Evolutionary conservation across 345 rosid genomes (phyloP).

Genomic region (Pelargonium nanum): DNA sequence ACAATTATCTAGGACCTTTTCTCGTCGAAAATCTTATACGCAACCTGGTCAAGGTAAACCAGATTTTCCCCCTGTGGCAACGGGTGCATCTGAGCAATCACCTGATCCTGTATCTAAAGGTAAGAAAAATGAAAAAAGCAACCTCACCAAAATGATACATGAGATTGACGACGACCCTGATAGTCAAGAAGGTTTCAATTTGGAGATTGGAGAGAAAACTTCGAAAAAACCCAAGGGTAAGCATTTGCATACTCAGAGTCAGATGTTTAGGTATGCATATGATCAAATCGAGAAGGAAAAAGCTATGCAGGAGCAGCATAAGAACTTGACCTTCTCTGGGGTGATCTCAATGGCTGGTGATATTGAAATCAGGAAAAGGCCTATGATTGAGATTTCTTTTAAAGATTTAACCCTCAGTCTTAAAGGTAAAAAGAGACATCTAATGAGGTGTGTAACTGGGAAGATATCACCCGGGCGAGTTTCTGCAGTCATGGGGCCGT

Average conservation of each 20-base stretch:
- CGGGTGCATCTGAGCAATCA: conserved; percentile 15
- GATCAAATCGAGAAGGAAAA: conserved; percentile 91
- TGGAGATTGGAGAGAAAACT: conserved; percentile 74
- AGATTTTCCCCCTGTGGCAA: background rate
- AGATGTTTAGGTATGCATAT: conserved; percentile 93
- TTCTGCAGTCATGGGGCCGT: conserved; percentile 98
- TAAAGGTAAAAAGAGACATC: conserved; percentile 72
- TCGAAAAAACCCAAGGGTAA: conserved; percentile 72
- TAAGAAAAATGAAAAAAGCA: conserved; percentile 53
- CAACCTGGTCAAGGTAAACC: conserved; percentile 43
- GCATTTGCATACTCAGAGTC: conserved; percentile 82
- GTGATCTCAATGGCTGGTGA: conserved; percentile 78
- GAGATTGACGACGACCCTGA: conserved; percentile 76
- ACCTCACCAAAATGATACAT: conserved; percentile 74
- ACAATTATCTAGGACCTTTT: conserved; percentile 75
- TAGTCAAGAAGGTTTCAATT: conserved; percentile 53
- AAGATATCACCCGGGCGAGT: conserved; percentile 82
- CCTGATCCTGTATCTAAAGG: conserved; percentile 25
- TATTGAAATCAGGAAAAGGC: conserved; percentile 57
- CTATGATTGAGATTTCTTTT: conserved; percentile 67
- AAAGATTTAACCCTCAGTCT: conserved; percentile 74
- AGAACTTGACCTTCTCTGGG: conserved; percentile 84
- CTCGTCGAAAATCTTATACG: conserved; percentile 50
- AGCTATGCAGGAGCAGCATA: conserved; percentile 73
- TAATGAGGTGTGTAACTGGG: conserved; percentile 82